Evolutionary conservation across 805 yeast genomes (phyloP).

Genomic region (Candida tallmaniae): DNA sequence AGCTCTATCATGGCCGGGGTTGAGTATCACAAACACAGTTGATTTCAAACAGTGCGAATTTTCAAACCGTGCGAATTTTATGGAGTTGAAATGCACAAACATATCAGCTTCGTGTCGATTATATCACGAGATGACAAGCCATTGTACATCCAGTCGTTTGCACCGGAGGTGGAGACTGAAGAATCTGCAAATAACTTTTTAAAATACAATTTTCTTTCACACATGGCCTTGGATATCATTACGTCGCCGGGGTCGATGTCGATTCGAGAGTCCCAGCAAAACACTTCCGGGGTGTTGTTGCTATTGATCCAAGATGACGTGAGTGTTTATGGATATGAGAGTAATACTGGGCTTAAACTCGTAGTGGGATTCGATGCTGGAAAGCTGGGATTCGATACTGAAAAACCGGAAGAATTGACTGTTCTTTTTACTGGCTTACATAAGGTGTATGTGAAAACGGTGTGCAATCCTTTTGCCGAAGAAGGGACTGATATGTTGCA

Average conservation of each 20-base stretch:
- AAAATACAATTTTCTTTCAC: constrained; percentile 67
- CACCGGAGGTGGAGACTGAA: constrained; percentile 7
- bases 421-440: constrained; percentile 38
- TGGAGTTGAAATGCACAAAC: constrained; percentile 4
- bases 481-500: constrained; percentile 23
- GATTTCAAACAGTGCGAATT: background rate
- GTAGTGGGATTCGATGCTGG: constrained; percentile 45
- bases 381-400: constrained; percentile 4
- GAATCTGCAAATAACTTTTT: constrained; percentile 35
- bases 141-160: constrained; percentile 53
- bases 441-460: constrained; percentile 48
- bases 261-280: constrained; percentile 34
- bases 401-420: constrained; percentile 14
- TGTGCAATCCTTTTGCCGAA: constrained; percentile 59
- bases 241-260: constrained; percentile 46
- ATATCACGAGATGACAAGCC: constrained; percentile 58
- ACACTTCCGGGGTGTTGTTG: constrained; percentile 25
- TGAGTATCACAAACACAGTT: background rate
- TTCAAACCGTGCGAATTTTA: background rate
- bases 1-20: constrained; percentile 3
- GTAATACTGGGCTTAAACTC: constrained; percentile 63
- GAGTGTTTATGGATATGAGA: constrained; percentile 64
- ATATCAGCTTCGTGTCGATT: constrained; percentile 50
- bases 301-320: constrained; percentile 65
- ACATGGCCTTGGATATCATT: constrained; percentile 70